Evolutionary conservation across 345 rosid genomes (phyloP).

Genomic region (Salix suchowensis): DNA sequence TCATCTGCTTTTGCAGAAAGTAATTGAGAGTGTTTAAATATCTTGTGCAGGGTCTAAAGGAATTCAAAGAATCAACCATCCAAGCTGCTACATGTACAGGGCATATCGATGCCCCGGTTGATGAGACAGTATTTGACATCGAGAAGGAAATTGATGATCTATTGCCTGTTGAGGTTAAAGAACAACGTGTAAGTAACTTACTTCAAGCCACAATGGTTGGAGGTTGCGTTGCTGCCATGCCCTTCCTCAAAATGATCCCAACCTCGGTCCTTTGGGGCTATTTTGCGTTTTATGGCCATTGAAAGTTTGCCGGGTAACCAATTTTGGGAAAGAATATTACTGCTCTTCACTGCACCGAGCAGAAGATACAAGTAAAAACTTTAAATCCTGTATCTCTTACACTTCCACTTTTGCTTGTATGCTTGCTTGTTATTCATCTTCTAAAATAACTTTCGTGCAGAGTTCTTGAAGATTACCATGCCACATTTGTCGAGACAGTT

Average conservation of each 20-base stretch:
- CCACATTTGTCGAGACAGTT: conserved; percentile 29
- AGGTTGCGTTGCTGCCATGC: conserved; percentile 35
- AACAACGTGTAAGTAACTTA: conserved; percentile 27
- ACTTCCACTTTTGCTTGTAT: background rate
- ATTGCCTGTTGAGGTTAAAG: conserved; percentile 27
- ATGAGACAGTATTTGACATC: conserved; percentile 29
- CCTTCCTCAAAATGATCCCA: conserved; percentile 32
- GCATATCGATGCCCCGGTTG: conserved; percentile 27
- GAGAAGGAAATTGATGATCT: conserved; percentile 34
- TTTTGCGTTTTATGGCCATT: conserved; percentile 33
- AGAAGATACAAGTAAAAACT: conserved; percentile 27
- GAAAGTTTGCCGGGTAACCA: conserved; percentile 33
- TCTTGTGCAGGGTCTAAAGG: conserved; percentile 22
- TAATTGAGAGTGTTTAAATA: background rate
- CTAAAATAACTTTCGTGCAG: conserved; percentile 9
- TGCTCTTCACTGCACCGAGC: conserved; percentile 32
- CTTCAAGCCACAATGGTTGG: conserved; percentile 31
- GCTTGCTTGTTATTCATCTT: background rate
- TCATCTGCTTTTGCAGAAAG: background rate
- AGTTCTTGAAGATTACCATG: conserved; percentile 31
- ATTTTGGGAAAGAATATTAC: conserved; percentile 32
- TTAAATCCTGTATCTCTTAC: background rate
- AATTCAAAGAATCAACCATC: conserved; percentile 30
- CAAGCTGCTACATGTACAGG: conserved; percentile 28
- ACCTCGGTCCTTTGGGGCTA: conserved; percentile 36